Base-by-base conservation (phyloP, 345 rosid species). In the Schrenkiella parvula region DNA sequence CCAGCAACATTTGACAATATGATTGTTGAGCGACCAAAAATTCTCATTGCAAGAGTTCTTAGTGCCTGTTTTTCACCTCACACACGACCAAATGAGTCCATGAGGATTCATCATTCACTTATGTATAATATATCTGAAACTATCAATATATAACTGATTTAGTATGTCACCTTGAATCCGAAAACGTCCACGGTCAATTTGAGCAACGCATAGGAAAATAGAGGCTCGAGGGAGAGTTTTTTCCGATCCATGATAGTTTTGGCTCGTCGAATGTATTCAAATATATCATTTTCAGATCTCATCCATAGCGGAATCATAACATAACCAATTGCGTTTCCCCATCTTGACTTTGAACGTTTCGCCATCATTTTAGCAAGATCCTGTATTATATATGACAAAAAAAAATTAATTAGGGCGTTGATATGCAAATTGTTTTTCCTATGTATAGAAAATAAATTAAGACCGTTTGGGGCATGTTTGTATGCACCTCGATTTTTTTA, bases 271-370 rank as follows among this genome's bases (percentile, higher is more conserved):
- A 82, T 55, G 64, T 85, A 82, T 63, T 80, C 84, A 34, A 85
- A 47, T 22, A 82, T 85, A 58, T 83, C 82, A 19, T 79, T 57
- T 18, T 70, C 57, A 2, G 73, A 34, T 6, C 47, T 79, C 17
- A 83, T 77, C 42, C 41, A 73, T 32, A 87, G 60, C 6, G 91
- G 91, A 12, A 83, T 26, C 39, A 83, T 9, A 11, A 73, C 72
- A 41, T 59, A 84, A 10, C 87, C 89, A 9, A 87, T 72, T 70
- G 78, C 64, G 48, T 83, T 87, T 0, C 87, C 91, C 89, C 89
- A 87, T 28, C 77, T 77, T 22, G 58, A 82, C 19, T 68, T 68
- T 6, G 80, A 66, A 47, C 59, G 65, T 53, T 82, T 80, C 2
- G 65, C 82, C 87, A 85, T 83, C 83, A 82, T 82, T 39, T 79